A percentile compares a stretch with the other conserved stretches of the same genome.
Evolutionary conservation across 2,329 filamentous ascomycete species (phyloP).

Genomic region (Aspergillus novoparasiticus): DNA sequence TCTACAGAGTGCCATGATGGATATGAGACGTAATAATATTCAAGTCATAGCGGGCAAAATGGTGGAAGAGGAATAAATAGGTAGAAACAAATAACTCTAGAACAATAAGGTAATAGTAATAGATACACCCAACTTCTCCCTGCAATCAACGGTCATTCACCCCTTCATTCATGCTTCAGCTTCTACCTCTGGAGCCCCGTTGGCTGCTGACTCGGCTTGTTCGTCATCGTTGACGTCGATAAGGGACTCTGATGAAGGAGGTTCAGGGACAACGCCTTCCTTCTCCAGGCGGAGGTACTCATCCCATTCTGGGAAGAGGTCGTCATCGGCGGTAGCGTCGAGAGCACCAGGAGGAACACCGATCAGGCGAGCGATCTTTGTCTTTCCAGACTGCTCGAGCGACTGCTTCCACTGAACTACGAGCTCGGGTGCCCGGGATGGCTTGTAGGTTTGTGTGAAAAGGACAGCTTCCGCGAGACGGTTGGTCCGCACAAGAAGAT

Average conservation of each 20-base stretch:
- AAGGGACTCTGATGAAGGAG: constrained; percentile 41
- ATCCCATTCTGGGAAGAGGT: constrained; percentile 96
- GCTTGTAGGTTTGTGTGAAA: constrained; percentile 95
- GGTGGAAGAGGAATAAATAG: constrained; percentile 18
- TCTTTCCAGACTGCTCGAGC: constrained; percentile 82
- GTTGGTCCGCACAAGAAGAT: constrained; percentile 76
- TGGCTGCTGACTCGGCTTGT: constrained; percentile 34
- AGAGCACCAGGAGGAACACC: constrained; percentile 76
- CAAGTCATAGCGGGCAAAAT: background rate
- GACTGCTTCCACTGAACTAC: constrained; percentile 79
- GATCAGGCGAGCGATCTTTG: constrained; percentile 79
- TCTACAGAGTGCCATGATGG: background rate
- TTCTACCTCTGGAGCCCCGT: constrained; percentile 35
- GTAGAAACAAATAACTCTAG: background rate
- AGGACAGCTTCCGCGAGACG: constrained; percentile 83
- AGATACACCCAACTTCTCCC: background rate
- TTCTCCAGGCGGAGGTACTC: constrained; percentile 81
- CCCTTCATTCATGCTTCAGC: constrained; percentile 17
- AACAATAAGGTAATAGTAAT: background rate
- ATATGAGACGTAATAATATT: background rate
- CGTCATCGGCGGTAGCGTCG: constrained; percentile 60
- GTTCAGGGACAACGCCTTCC: constrained; percentile 59
- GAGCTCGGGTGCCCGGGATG: constrained; percentile 68
- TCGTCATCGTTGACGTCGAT: constrained; percentile 44
- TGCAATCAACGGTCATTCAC: background rate